Evolutionary conservation across 2,329 filamentous ascomycete genomes (phyloP).

Genomic region (Alternaria solani): DNA sequence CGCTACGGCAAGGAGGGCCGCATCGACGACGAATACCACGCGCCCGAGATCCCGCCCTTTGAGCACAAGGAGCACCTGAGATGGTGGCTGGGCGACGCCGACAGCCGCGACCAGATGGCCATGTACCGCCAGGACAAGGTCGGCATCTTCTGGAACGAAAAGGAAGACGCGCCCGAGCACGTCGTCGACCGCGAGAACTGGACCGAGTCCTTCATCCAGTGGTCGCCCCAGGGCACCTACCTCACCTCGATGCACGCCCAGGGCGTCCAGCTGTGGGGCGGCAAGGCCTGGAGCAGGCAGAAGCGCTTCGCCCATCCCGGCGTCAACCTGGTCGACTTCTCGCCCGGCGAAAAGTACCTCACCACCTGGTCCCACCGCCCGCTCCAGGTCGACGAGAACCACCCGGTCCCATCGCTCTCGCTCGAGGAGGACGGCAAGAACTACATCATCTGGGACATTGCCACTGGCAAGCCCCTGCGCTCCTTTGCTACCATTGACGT

Average conservation of each 20-base stretch:
- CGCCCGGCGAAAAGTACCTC: conserved; percentile 88
- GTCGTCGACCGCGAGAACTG: conserved; percentile 93
- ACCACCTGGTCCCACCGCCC: conserved; percentile 97
- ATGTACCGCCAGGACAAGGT: conserved; percentile 93
- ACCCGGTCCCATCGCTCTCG: conserved; percentile 75
- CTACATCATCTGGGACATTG: conserved; percentile 98
- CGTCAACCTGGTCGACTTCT: conserved; percentile 96
- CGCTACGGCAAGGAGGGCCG: conserved; percentile 93
- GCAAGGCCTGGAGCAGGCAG: conserved; percentile 85
- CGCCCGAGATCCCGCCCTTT: conserved; percentile 84
- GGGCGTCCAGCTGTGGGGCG: conserved; percentile 97
- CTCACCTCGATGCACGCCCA: conserved; percentile 94
- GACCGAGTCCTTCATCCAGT: conserved; percentile 98
- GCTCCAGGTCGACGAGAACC: conserved; percentile 89
- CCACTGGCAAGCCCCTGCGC: conserved; percentile 85
- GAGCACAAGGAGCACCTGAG: conserved; percentile 91
- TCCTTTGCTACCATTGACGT: conserved; percentile 93
- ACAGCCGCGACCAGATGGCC: conserved; percentile 92
- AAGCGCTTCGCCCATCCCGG: conserved; percentile 94
- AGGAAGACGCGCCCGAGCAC: conserved; percentile 85
- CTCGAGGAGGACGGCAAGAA: conserved; percentile 98
- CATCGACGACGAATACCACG: conserved; percentile 87
- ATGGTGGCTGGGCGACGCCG: conserved; percentile 89
- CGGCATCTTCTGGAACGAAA: conserved; percentile 98
- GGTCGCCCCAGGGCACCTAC: conserved; percentile 94